Evolutionary conservation across 1,284 basidiomycete genomes (phyloP), one percentile per base, ranked within the genome.

Genomic region (Ustilago curta): DNA sequence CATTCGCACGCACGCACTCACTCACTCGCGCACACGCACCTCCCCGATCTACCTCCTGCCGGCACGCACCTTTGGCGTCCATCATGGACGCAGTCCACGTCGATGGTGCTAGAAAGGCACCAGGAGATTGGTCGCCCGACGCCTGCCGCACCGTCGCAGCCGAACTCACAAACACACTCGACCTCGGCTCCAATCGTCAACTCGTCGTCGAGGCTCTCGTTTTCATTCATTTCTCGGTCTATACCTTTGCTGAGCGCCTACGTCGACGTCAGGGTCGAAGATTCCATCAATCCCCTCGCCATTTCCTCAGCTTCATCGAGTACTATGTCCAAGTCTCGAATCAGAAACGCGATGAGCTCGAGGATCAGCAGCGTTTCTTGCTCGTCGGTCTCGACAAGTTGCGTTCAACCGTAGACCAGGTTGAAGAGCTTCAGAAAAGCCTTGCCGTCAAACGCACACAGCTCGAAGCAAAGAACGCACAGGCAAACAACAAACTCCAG

Each of bases 311-410:
- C 84, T 97, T 99, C 83, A 96, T 99, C 86, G 93, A 97, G 77
- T 95, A 99, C 80, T 99, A 97, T 81, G 95, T 98, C 39, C 90
- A 91, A n/a, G 89, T 99, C 32, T 95, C 95, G 81, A 93, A 91
- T 62, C 95, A 99, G 86, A 99, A 99, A 86, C 92, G 95, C n/a
- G 95, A 97, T 77, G 94, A 97, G 83, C 89, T 99, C 27, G 97
- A 99, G 85, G 97, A 99, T 84, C 95, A 99, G 85, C 97, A 99
- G 83, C 92, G 97, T 37, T 97, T 99, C 87, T 89, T 99, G 65
- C 96, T 99, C 82, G 94, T 99, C 70, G 97, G 97, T 77, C 90
- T 99, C 50, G 96, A 99, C 86, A 99, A 99, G 61, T 90, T 99
- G 23, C 91, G 91, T 42, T 94, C 95, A 66, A 99, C 97, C 0